phyloP scores from a whole-genome alignment of 139 green algal genomes.

The Edaphochlamys debaryana region DNA sequence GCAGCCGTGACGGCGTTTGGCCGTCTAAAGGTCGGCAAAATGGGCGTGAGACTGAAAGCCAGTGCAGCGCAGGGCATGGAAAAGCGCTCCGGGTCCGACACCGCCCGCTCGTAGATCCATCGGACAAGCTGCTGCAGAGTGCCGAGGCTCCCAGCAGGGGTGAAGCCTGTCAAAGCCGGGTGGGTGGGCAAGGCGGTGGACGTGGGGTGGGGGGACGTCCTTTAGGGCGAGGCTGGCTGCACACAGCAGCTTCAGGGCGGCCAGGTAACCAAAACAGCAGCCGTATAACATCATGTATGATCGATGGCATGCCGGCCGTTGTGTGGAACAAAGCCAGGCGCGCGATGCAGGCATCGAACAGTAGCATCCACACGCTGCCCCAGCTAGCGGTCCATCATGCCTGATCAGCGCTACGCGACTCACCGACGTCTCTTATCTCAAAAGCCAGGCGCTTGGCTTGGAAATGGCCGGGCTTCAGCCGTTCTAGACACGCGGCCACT shows the following conservation, averaged over 20 bases:
- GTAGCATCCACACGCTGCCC: too few relatives aligned
- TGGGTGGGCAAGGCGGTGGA: too few relatives aligned
- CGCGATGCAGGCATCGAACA: too few relatives aligned
- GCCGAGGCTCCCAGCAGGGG: slow-evolving; percentile 2
- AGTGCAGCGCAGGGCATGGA: slow-evolving; percentile 5
- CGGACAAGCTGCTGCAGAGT: slow-evolving; percentile 26
- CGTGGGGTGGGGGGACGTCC: too few relatives aligned
- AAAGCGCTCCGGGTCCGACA: slow-evolving; percentile 7
- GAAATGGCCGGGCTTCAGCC: slow-evolving; percentile 16
- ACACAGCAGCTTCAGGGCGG: too few relatives aligned
- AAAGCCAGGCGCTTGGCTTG: slow-evolving; percentile 25
- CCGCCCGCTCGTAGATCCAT: slow-evolving; percentile 1
- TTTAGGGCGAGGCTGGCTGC: too few relatives aligned
- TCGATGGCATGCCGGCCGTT: too few relatives aligned
- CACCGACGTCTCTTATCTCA: slow-evolving; percentile 21
- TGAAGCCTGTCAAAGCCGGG: slow-evolving; percentile 38
- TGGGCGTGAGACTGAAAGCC: slow-evolving; percentile 11
- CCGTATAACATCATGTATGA: too few relatives aligned
- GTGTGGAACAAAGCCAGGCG: too few relatives aligned
- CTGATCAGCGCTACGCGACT: too few relatives aligned
- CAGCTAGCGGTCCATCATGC: too few relatives aligned
- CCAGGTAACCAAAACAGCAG: too few relatives aligned
- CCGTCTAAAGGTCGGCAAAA: slow-evolving; percentile 7
- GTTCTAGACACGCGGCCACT: not conserved
- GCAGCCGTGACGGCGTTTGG: not conserved